Evolutionary conservation across 2,329 filamentous ascomycete genomes (phyloP).

Genomic region (Alternaria brassicae): DNA sequence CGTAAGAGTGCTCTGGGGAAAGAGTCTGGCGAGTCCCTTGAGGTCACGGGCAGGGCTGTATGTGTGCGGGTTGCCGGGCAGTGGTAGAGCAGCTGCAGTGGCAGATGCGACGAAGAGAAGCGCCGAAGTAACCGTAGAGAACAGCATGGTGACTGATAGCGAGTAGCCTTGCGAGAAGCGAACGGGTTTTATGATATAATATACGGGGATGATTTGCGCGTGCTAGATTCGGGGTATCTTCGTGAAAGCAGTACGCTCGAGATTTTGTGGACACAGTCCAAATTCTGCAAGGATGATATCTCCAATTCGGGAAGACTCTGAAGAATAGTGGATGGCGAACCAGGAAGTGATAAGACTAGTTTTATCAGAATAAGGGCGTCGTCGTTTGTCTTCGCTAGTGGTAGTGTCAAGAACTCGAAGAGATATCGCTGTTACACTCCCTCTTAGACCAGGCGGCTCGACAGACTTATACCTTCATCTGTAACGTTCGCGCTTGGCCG

Average conservation of each 20-base stretch:
- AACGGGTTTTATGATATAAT: not conserved
- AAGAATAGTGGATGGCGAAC: not conserved
- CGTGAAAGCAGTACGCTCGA: not conserved
- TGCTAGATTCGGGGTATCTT: not conserved
- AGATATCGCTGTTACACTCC: constrained; percentile 23
- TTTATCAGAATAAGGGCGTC: not conserved
- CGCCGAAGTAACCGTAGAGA: constrained; percentile 34
- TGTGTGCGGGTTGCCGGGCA: constrained; percentile 12
- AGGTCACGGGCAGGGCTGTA: constrained; percentile 32
- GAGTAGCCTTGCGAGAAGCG: not conserved
- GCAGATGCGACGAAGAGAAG: constrained; percentile 29
- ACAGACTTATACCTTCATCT: constrained; percentile 40
- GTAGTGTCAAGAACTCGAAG: constrained; percentile 20
- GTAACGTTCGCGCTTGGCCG: constrained; percentile 31
- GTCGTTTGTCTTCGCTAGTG: not conserved
- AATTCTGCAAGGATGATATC: not conserved
- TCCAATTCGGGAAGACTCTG: not conserved
- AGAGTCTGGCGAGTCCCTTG: constrained; percentile 32
- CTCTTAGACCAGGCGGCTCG: constrained; percentile 26
- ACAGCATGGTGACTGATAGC: constrained; percentile 35
- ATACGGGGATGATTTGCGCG: not conserved
- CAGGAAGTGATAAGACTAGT: not conserved
- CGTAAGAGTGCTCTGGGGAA: constrained; percentile 43
- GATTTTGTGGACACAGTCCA: not conserved
- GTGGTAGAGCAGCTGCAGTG: constrained; percentile 25